Conservation (phyloP, 768 basidiomycete species). For the Trametes coccinea region DNA sequence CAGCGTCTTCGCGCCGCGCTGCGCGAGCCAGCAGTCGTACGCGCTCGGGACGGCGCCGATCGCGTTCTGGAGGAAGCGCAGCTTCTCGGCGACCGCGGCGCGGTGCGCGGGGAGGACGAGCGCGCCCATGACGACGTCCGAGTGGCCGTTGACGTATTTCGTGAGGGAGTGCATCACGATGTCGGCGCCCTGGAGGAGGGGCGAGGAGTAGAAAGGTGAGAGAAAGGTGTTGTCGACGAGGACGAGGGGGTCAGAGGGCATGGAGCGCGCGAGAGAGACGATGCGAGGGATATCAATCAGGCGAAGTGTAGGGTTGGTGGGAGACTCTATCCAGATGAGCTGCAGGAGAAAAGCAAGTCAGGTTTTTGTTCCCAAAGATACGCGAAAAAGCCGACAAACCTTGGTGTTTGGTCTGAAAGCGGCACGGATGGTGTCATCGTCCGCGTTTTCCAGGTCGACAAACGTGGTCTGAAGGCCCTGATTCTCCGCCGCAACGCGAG, state of each 20-base stretch:
- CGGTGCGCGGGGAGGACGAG: slow-evolving; percentile 66
- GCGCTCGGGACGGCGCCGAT: slow-evolving; percentile 83
- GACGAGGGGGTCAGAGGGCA: slow-evolving; percentile 69
- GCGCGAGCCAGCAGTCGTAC: slow-evolving; percentile 88
- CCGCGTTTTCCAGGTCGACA: slow-evolving; percentile 72
- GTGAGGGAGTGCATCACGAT: slow-evolving; percentile 82
- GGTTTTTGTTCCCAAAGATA: background rate
- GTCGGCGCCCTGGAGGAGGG: slow-evolving; percentile 82
- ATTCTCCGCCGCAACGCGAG: slow-evolving; percentile 58
- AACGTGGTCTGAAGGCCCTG: slow-evolving; percentile 76
- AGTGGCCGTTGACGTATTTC: slow-evolving; percentile 94
- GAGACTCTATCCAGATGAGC: slow-evolving; percentile 94
- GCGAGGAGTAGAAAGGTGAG: slow-evolving; percentile 88
- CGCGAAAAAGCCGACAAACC: slow-evolving; percentile 42
- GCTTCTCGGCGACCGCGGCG: slow-evolving; percentile 46
- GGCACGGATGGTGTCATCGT: slow-evolving; percentile 62
- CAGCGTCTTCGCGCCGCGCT: slow-evolving; percentile 90
- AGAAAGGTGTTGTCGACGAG: slow-evolving; percentile 95
- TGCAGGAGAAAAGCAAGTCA: slow-evolving; percentile 31
- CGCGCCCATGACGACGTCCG: slow-evolving; percentile 90
- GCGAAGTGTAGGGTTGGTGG: slow-evolving; percentile 92
- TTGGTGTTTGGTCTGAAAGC: slow-evolving; percentile 79
- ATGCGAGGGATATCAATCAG: slow-evolving; percentile 80
- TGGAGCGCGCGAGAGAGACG: slow-evolving; percentile 59
- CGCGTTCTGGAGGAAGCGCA: slow-evolving; percentile 90